Base-by-base conservation (phyloP, 2,329 filamentous ascomycete species). In the Juglanconis juglandina region DNA sequence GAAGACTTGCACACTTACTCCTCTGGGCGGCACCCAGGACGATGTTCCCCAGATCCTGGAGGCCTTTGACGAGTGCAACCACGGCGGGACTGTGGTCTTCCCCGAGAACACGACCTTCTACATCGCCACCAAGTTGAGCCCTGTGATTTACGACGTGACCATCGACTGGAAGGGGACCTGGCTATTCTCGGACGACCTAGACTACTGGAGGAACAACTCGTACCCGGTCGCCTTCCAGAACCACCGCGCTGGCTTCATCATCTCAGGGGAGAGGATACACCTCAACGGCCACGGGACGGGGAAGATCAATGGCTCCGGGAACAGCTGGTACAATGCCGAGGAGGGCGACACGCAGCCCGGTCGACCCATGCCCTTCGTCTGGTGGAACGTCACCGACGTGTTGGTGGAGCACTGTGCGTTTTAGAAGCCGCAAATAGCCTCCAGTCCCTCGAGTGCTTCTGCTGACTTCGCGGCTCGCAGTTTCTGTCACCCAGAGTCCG, bases 351-450 rank as follows among this genome's bases (percentile, higher is more conserved):
- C 80, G 0, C 76, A 75, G 56, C 76, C 77, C 1, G 81, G 81
- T 3, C 70, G 82, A 9, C 82, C 81, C 0, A 85, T 85, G 81
- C 81, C 81, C 0, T 84, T 85, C 60, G 80, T 84, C 4, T 77
- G 83, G 56, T 85, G 81, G 82, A 85, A 84, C 64, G 78, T 81
- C 3, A 78, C 75, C n/a, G 76, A 83, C 56, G 81, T 84, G 2
- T 71, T 72, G 4, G 80, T 85, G n/a, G 72, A 75, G 30, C 78
- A 82, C 59, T 84, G 67, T 66, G 53, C 50, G 66, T 57, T 24
- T 24, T 24, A n/a, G 14, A 55, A 14, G 4, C 17, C 14, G 4
- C 32, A 9, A 41, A 7, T 34, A 13, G 5, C 11, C 17, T 10
- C 3, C 17, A 7, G 56, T 32, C 6, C 8, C 44, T 24, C 41